Conservation (phyloP, 1,139 yeast species). For the Zygosaccharomyces sapae region DNA sequence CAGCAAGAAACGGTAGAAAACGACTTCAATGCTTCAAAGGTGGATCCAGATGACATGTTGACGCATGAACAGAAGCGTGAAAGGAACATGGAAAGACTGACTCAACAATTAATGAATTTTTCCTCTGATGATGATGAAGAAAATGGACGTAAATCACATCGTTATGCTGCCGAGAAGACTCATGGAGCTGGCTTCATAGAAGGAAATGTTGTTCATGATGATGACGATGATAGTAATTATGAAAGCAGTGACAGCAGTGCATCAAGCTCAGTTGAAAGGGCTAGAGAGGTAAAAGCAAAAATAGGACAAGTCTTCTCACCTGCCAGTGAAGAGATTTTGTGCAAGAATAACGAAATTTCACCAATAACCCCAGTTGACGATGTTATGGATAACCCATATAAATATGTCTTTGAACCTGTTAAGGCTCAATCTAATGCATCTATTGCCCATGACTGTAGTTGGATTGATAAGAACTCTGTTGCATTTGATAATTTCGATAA, state of each 20-base stretch:
- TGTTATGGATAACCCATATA: conserved; percentile 16
- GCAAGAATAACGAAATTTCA: conserved; percentile 15
- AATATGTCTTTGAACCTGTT: conserved; percentile 17
- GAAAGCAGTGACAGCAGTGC: conserved; percentile 9
- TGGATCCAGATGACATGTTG: conserved; percentile 6
- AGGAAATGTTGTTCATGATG: background rate
- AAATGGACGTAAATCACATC: background rate
- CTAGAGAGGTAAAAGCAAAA: conserved; percentile 13
- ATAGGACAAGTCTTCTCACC: conserved; percentile 14
- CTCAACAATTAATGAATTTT: conserved; percentile 11
- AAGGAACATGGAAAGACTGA: conserved; percentile 16
- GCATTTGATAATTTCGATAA: conserved; percentile 18
- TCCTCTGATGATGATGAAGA: conserved; percentile 2
- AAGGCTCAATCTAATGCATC: conserved; percentile 8
- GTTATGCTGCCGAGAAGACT: background rate
- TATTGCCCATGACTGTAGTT: conserved; percentile 16
- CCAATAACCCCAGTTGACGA: conserved; percentile 17
- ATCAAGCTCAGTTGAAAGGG: conserved; percentile 20
- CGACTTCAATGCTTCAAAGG: background rate
- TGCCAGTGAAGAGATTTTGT: conserved; percentile 10
- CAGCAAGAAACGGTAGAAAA: conserved; percentile 3
- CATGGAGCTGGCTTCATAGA: background rate
- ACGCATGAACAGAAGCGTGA: conserved; percentile 17
- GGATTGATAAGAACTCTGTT: conserved; percentile 18
- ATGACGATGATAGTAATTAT: conserved; percentile 1